Conservation (phyloP, 2,329 filamentous ascomycete genomes). For the Neurospora sp. region DNA sequence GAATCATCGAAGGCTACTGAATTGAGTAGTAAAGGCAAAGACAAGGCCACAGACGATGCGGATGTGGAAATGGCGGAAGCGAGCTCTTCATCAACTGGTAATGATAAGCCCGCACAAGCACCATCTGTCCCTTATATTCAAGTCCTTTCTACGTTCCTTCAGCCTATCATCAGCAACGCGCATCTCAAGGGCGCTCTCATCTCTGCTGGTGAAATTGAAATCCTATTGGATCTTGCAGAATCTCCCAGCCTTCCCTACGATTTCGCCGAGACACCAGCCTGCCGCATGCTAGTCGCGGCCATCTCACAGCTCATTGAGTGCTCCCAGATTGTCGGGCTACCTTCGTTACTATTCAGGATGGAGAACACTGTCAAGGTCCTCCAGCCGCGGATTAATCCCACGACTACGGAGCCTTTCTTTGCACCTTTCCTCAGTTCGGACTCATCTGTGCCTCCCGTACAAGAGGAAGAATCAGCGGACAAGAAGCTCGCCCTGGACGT, state of each 20-base stretch:
- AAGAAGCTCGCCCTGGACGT: constrained; percentile 33
- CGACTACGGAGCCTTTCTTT: constrained; percentile 56
- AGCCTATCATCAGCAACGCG: constrained; percentile 63
- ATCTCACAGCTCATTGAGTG: constrained; percentile 71
- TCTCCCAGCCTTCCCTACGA: constrained; percentile 71
- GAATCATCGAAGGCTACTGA: constrained; percentile 10
- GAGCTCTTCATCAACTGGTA: constrained; percentile 4
- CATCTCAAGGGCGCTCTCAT: constrained; percentile 66
- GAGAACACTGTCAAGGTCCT: constrained; percentile 61
- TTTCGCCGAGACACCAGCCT: constrained; percentile 57
- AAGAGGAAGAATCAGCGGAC: constrained; percentile 25
- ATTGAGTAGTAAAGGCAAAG: constrained; percentile 28
- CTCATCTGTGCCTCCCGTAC: constrained; percentile 17
- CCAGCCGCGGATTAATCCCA: constrained; percentile 51
- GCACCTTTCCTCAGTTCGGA: constrained; percentile 49
- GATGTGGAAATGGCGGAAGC: constrained; percentile 62
- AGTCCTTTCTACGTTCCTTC: constrained; percentile 67
- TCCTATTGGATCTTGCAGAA: constrained; percentile 74
- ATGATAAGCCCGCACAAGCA: background rate
- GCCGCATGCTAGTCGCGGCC: constrained; percentile 62
- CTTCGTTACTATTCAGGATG: constrained; percentile 67
- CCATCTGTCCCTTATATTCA: constrained; percentile 55
- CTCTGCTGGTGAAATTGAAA: constrained; percentile 69
- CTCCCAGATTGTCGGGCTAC: constrained; percentile 71
- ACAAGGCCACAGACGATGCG: constrained; percentile 25